phyloP scores from a whole-genome alignment of 164 flowering plant species.

The Stephania japonica region DNA sequence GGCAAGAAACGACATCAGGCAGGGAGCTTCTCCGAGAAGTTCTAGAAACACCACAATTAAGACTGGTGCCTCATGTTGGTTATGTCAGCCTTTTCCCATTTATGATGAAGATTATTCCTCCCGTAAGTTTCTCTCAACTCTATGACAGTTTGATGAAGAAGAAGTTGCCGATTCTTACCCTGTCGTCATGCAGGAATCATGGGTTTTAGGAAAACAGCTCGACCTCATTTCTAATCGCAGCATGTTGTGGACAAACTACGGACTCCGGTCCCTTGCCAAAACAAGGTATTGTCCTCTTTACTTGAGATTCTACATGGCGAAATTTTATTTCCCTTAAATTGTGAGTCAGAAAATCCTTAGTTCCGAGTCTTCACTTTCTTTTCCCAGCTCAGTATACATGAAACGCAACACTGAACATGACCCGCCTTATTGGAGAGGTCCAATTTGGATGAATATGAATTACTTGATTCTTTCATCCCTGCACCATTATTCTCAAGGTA shows the following conservation, averaged over 20 bases:
- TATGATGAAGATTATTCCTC: slow-evolving; percentile 69
- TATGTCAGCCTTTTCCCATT: slow-evolving; percentile 96
- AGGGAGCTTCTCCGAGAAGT: slow-evolving; percentile 76
- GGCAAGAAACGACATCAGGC: slow-evolving; percentile 43
- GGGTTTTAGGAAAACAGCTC: slow-evolving; percentile 79
- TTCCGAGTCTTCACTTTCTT: slow-evolving; percentile 7
- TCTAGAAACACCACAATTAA: slow-evolving; percentile 50
- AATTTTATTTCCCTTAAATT: not conserved
- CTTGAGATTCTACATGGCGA: not conserved
- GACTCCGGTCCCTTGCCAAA: slow-evolving; percentile 82
- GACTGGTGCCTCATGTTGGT: slow-evolving; percentile 89
- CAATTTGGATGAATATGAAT: slow-evolving; percentile 97
- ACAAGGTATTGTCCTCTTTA: slow-evolving; percentile 49
- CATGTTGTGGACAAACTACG: slow-evolving; percentile 77
- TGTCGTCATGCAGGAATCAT: slow-evolving; percentile 46
- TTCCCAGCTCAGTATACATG: slow-evolving; percentile 78
- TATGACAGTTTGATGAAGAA: no score
- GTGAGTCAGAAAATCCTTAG: slow-evolving; percentile 1
- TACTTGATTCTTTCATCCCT: slow-evolving; percentile 92
- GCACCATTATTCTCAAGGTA: slow-evolving; percentile 76
- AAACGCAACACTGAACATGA: slow-evolving; percentile 96
- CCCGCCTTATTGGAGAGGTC: slow-evolving; percentile 97
- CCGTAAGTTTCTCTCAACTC: slow-evolving; percentile 44
- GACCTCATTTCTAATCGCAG: slow-evolving; percentile 79
- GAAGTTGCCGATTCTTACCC: not conserved